Evolutionary conservation across 805 yeast genomes (phyloP), one percentile per base, ranked within the genome.

Genomic region (Lachancea fermentati): DNA sequence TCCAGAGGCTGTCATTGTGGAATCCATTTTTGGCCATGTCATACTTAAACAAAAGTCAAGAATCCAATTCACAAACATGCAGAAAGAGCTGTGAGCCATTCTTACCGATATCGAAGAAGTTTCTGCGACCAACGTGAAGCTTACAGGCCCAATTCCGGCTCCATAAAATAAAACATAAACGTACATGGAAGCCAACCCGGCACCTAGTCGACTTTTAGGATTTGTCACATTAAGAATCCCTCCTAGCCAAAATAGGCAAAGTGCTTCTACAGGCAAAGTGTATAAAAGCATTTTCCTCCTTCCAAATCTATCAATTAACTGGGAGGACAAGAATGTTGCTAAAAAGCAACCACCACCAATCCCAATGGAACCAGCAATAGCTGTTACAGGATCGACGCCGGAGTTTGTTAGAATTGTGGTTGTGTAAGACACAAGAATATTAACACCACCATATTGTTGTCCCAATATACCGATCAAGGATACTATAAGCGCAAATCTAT

Each of bases 191-290:
- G 65, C 54, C 14, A 71, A 58, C 36, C 72, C 67, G 26, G 67
- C 57, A 3, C 71, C 78, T 39, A 71, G 50, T 48, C 75, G 59
- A 3, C 67, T 67, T 12, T 59, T 41, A 8, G 66, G 63, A 12
- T 54, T 47, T 18, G 54, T 46, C 33, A 71, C 60, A 52, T 68
- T 65, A 53, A 73, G 65, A 1, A 72, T 73, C 30, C 68, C 66
- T 25, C 75, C 77, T 3, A 75, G 60, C 64, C 73, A 60, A 35
- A 80, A 72, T 44, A 80, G 57, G 55, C 73, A 75, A 35, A 75
- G 44, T 8, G 73, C 73, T 73, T 79, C 72, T 40, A 76, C 63
- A 4, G 86, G 86, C 62, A 78, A 69, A 2, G 85, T 80, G 30
- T 61, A 54, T 34, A 79, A 65, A 45, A 78, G 63, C 55, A 80